Conservation (phyloP, 2,329 filamentous ascomycete species). For the Talaromyces sp. region DNA sequence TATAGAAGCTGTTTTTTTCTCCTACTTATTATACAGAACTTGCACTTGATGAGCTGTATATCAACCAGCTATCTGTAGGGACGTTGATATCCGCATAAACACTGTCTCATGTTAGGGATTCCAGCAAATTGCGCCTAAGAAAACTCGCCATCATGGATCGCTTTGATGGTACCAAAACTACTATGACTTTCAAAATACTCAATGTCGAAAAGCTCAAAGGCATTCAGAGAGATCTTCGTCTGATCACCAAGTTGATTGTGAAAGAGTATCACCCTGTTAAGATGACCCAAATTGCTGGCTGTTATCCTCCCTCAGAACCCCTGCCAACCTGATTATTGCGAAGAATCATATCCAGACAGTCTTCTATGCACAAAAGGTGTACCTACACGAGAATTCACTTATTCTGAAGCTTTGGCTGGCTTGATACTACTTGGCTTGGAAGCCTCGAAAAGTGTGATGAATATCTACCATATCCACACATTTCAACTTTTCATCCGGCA, state of each 20-base stretch:
- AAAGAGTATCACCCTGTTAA: background rate
- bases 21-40: no score
- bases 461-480: background rate
- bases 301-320: background rate
- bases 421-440: background rate
- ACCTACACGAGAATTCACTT: background rate
- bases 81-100: no score
- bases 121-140: background rate
- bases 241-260: background rate
- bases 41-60: no score
- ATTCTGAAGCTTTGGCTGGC: background rate
- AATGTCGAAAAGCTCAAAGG: conserved; percentile 2
- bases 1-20: no score
- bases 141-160: background rate
- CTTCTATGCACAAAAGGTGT: background rate
- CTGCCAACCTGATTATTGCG: background rate
- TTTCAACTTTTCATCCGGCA: background rate
- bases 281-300: background rate
- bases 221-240: background rate
- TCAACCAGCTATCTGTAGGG: no score
- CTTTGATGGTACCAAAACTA: background rate
- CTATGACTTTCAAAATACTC: background rate
- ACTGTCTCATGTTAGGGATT: background rate
- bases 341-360: background rate
- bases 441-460: background rate